A percentile compares a stretch with the other conserved stretches of the same genome.
Conservation (phyloP, 352 stramenopile species). For the Phytophthora cactorum region DNA sequence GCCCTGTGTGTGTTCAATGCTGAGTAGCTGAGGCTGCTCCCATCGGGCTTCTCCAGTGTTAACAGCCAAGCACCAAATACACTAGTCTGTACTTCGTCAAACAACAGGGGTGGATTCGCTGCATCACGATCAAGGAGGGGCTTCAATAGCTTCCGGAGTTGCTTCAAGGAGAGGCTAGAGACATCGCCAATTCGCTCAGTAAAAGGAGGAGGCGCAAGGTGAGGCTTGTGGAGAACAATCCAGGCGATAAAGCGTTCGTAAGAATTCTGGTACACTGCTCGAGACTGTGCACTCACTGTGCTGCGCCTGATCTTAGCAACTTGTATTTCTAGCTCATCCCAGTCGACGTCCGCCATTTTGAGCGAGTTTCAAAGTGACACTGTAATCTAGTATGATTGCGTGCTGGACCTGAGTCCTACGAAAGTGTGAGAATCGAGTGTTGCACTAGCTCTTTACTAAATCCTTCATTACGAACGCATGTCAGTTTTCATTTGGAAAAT, state of each 20-base stretch:
- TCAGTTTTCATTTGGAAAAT: too few relatives aligned
- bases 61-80: conserved; percentile 26
- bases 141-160: conserved; percentile 6
- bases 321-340: neutral
- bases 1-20: conserved; percentile 24
- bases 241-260: conserved; percentile 24
- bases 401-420: too few relatives aligned
- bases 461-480: too few relatives aligned
- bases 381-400: too few relatives aligned
- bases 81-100: conserved; percentile 13
- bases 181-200: conserved; percentile 8
- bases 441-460: too few relatives aligned
- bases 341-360: conserved; percentile 7
- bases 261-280: conserved; percentile 12
- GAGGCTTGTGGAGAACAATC: conserved; percentile 2
- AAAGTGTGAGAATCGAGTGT: too few relatives aligned
- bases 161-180: neutral
- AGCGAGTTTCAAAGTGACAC: too few relatives aligned
- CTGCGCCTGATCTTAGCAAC: neutral
- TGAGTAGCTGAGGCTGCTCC: conserved; percentile 12
- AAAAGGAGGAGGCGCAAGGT: neutral
- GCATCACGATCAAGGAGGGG: neutral
- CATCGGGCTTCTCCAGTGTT: conserved; percentile 27
- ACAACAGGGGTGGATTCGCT: conserved; percentile 5
- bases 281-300: too few relatives aligned